Base-by-base conservation (phyloP, 2,329 filamentous ascomycete species). In the Apiospora aurea region DNA sequence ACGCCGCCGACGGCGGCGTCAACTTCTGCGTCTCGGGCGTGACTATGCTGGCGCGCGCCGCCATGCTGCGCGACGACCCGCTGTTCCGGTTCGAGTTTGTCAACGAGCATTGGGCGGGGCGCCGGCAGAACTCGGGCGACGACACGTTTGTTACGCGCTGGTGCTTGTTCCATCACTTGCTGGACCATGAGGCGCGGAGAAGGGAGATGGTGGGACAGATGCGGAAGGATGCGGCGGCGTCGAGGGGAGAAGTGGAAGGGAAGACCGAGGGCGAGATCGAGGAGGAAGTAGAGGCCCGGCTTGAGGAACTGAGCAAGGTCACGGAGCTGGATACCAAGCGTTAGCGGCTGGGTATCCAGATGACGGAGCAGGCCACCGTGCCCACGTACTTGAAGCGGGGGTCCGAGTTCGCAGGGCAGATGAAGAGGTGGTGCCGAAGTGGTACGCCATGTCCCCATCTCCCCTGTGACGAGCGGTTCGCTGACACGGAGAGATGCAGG, bases 1-100 rank as follows among this genome's bases (percentile, higher is more conserved):
- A 67, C 38, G 64, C 38, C 5, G 64, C 64, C 13, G 34, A 67
- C 64, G 64, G 64, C 21, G 64, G 64, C 38, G 34, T 57, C 51
- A 24, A 44, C 43, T 67, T 41, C 21, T 43, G 64, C 43, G 38
- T 67, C 64, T 41, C 24, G 64, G 64, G 34, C 34, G 21, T 6
- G 4, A 67, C 64, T 10, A 44, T 67, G 38, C 64, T 67, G 34
- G 38, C 43, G 38, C 64, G 64, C 2, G 34, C 64, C 16, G 0
- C 10, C 10, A 13, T 67, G 5, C 21, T 67, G 21, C 34, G 43
- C 21, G 64, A 67, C 64, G 64, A 67, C 21, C 14, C 26, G 14
- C 38, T 67, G 10, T 67, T 67, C 24, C 34, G 18, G 10, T 44
- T 43, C 38, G 64, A 4, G 10, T 67, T 67, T 24, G 43, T 24